Evolutionary conservation across 1,139 yeast genomes (phyloP), one percentile per base, ranked within the genome.

Genomic region (Lipomyces yarrowii): DNA sequence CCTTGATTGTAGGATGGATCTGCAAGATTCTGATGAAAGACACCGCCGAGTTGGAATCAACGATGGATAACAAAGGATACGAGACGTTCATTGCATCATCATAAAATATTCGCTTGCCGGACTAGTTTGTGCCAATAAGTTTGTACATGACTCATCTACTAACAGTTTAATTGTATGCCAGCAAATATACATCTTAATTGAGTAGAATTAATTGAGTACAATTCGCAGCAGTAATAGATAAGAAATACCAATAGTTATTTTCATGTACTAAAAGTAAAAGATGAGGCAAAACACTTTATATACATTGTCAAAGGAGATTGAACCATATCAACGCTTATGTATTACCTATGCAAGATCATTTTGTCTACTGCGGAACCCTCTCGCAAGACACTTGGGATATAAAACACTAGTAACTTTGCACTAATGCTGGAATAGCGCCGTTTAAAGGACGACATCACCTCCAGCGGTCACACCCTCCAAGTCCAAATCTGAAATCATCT

Each of bases 1-100:
- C 21, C 21, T 18, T 21, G 23, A 46, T 11, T 10, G 87, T 86
- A 69, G 98, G 96, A 48, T 94, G 98, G 98, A 86, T 94, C 72
- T 91, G 91, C 67, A 91, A 91, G 80, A 80, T 91, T 74, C 83
- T 87, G 80, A 79, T 88, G 70, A 70, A 77, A 55, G 81, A 84
- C 55, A 71, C 77, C 35, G 76, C 72, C 54, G 83, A 81, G 65
- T 72, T 80, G 23, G 84, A 80, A 26, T 80, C 78, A 15, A 77
- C 86, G 68, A 77, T 86, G 76, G 78, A 80, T 69, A 83, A 83
- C 71, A 90, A 85, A 67, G 86, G 84, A 67, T 92, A 92, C 79
- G 48, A 48, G 37, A 53, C 60, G n/a, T 65, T 56, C 35, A 42
- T 66, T 46, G 59, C 51, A 42, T 18, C 48, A 42, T 42, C 48